Evolutionary conservation across 805 yeast genomes (phyloP).

Genomic region (Isabelozyma rhagii): DNA sequence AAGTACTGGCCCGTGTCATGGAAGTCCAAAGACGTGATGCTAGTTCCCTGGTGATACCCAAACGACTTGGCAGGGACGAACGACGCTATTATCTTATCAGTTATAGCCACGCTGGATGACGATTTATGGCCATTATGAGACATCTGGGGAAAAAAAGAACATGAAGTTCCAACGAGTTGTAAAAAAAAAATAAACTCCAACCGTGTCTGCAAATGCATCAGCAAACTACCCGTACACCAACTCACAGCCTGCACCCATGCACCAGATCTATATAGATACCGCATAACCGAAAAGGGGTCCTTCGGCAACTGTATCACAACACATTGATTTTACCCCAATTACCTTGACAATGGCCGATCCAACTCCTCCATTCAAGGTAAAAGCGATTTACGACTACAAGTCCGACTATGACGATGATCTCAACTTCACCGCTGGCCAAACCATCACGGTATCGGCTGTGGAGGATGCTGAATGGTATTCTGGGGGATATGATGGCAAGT

Average conservation of each 20-base stretch:
- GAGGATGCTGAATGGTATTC: constrained; percentile 93
- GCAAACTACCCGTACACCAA: not conserved
- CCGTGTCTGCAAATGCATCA: not conserved
- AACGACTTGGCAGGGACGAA: constrained; percentile 47
- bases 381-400: constrained; percentile 63
- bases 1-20: constrained; percentile 81
- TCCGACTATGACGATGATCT: constrained; percentile 77
- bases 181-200: not conserved
- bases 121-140: constrained; percentile 4
- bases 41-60: constrained; percentile 47
- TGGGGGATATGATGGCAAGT: constrained; percentile 61
- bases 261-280: not conserved
- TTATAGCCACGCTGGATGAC: constrained; percentile 23
- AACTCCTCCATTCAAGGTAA: constrained; percentile 59
- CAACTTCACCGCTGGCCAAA: constrained; percentile 62
- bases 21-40: constrained; percentile 69
- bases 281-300: no score
- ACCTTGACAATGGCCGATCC: constrained; percentile 12
- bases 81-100: constrained; percentile 21
- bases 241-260: not conserved
- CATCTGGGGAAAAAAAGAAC: not conserved
- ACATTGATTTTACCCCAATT: not conserved
- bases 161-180: not conserved
- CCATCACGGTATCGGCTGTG: constrained; percentile 68
- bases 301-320: no score